Evolutionary conservation across 495 filamentous ascomycete species (phyloP).

Genomic region (Neurospora terricola): DNA sequence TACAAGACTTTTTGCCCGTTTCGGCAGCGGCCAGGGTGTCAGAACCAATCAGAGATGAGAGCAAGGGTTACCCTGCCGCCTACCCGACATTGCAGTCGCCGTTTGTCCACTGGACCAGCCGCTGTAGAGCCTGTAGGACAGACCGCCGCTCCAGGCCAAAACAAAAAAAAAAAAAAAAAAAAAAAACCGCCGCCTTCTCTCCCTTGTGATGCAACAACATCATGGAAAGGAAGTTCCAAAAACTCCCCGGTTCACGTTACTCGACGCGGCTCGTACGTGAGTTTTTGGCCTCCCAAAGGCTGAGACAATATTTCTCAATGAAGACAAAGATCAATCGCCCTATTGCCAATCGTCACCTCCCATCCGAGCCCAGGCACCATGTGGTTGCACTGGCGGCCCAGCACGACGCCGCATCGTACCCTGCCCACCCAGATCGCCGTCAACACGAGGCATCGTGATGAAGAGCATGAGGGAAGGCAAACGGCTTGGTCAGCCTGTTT

Average conservation of each 20-base stretch:
- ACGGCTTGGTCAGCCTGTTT: background rate
- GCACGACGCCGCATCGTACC: background rate
- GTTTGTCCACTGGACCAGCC: background rate
- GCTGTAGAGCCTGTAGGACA: background rate
- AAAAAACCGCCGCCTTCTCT: no score
- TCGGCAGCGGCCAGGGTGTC: background rate
- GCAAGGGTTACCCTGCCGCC: background rate
- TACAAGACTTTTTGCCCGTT: background rate
- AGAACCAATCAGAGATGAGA: background rate
- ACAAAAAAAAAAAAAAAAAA: no score
- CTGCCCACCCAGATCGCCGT: background rate
- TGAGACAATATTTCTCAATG: background rate
- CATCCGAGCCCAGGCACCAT: background rate
- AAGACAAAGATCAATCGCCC: background rate
- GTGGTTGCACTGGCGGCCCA: background rate
- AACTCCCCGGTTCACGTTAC: background rate
- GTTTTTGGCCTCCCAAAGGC: background rate
- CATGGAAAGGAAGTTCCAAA: background rate
- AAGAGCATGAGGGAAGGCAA: background rate
- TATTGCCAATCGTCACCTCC: background rate
- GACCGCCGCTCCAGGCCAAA: background rate
- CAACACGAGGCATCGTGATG: background rate
- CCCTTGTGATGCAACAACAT: background rate
- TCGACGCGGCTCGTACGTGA: background rate
- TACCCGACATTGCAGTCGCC: background rate